Base-by-base conservation (phyloP, 2,329 filamentous ascomycete genomes). In the Lachnellula hyalina region DNA sequence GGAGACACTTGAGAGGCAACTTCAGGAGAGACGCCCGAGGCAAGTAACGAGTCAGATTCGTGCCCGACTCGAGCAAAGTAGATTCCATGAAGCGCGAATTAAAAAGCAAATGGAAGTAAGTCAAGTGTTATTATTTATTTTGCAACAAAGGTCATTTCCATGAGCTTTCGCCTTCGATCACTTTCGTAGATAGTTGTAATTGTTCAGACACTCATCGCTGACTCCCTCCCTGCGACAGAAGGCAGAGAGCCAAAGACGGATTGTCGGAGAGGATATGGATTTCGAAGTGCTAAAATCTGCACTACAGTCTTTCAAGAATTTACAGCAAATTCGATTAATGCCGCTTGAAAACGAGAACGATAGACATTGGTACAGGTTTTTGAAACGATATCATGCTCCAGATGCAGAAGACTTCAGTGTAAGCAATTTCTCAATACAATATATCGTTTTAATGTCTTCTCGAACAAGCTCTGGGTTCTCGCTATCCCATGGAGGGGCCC, bases 301-400 rank as follows among this genome's bases (percentile, higher is more conserved):
- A 8, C 49, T 70, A 8, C 51, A 49, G 14, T 77, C 78, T 1
- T 87, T 87, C 63, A 78, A 75, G 2, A 76, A 77, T 28, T 74
- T 88, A 11, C 81, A 85, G 63, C 80, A 86, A 64, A 77, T 87
- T 49, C 83, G 86, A 57, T 76, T 88, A 14, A 75, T 87, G 25
- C 78, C 81, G 5, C 71, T 86, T 12, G 79, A 83, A 59, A 83
- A 86, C 57, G 72, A 77, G 56, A 75, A 81, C 56, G 83, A 86
- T 63, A 75, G 76, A 47, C 70, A 74, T 21, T 72, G 85, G 14
- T 71, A 81, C 46, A 71, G 74, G 15, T 80, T 78, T 59, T 73
- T 84, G 45, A 73, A 74, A 47, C 70, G 75, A 47, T 73, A 77
- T 54, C 73, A 75, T 45, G 69, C 74, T 52, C n/a, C 23, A 25